Evolutionary conservation across 1,284 basidiomycete genomes (phyloP).

Genomic region (Cutaneotrichosporon curvatum): DNA sequence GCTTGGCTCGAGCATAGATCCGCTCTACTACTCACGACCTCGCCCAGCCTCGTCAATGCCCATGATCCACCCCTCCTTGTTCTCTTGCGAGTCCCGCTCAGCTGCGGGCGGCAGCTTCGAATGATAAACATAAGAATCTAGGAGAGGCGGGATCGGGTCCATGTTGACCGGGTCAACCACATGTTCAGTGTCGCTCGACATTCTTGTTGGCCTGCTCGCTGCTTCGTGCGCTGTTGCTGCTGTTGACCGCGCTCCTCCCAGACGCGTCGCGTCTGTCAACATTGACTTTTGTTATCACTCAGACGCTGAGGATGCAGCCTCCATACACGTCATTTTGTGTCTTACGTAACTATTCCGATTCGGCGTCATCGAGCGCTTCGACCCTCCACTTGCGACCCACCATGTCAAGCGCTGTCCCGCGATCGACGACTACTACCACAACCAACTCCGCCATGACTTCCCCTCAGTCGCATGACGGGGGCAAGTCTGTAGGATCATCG

Average conservation of each 20-base stretch:
- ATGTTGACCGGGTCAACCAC: slow-evolving; percentile 49
- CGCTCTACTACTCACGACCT: slow-evolving; percentile 56
- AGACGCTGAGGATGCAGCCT: not conserved
- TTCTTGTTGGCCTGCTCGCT: not conserved
- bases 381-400: no score
- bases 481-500: no score
- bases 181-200: not conserved
- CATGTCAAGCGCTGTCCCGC: no score
- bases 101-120: slow-evolving; percentile 59
- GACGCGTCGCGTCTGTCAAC: slow-evolving; percentile 5
- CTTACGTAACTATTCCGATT: not conserved
- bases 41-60: slow-evolving; percentile 96
- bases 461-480: no score
- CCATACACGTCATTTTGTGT: not conserved
- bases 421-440: no score
- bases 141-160: slow-evolving; percentile 54
- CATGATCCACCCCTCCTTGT: slow-evolving; percentile 57
- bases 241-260: not conserved
- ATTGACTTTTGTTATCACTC: not conserved
- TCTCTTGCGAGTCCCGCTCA: slow-evolving; percentile 48
- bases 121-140: slow-evolving; percentile 74
- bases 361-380: not conserved
- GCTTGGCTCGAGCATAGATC: no score
- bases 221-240: not conserved
- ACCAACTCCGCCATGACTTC: no score